Base-by-base conservation (phyloP, 2,329 filamentous ascomycete species). In the Fusarium irregulare region DNA sequence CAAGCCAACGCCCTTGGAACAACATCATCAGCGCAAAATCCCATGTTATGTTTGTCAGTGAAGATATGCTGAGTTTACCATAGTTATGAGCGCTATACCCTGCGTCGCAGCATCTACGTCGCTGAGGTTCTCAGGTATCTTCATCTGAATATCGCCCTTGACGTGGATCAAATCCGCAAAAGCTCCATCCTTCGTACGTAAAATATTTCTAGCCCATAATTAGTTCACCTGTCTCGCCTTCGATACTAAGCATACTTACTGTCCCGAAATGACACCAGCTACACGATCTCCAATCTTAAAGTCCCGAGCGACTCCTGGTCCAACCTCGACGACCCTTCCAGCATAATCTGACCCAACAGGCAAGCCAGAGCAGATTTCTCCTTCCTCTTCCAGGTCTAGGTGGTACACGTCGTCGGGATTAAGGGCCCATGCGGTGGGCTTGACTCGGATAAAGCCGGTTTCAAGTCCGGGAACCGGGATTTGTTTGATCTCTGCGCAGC, bases 201-300 rank as follows among this genome's bases (percentile, higher is more conserved):
- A 2, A 3, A 44, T 16, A 23, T 64, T 56, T 3, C 59, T 62
- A 4, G 2, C 1, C 18, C 18, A n/a, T 37, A 2, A 10, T 37
- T 2, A 37, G 34, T n/a, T 4, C 0, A n/a, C 6, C 18, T 37
- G 34, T n/a, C 34, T 12, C 6, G n/a, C 0, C 10, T 6, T 6
- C 18, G 16, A 37, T 18, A 18, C 9, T 37, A 2, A 37, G 18
- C 10, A n/a, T 37, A 6, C 58, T 49, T 45, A 54, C 61, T 49
- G 46, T 2, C 70, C 70, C 3, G 56, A 51, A n/a, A 51, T 41
- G 5, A 57, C 34, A 2, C 66, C 70, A n/a, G 48, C 73, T 25
- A 86, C 75, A 34, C 84, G 81, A 60, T 87, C 85, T 6, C 85
- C 85, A 50, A 80, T 80, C 67, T 81, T 80, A 51, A 85, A 81